Conservation (phyloP, 2,329 filamentous ascomycete genomes). For the Rhinocladiella similis region DNA sequence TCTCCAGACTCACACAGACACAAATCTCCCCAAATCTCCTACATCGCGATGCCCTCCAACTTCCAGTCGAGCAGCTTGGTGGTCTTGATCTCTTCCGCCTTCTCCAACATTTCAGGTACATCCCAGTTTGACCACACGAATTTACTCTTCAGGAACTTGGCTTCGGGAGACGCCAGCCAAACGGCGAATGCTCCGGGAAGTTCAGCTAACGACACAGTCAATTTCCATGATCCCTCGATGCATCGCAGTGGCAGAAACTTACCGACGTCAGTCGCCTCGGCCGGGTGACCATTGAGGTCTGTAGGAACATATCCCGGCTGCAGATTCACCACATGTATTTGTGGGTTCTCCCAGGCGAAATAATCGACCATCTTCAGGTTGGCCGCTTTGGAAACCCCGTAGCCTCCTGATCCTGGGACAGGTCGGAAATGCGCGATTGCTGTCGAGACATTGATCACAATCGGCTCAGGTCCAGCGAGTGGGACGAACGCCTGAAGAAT, state of each 20-base stretch:
- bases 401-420: conserved; percentile 26
- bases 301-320: conserved; percentile 41
- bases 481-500: conserved; percentile 15
- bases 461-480: conserved; percentile 1
- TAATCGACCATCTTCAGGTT: conserved; percentile 44
- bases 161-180: conserved; percentile 49
- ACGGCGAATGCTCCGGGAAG: conserved; percentile 46
- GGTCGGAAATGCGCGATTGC: conserved; percentile 4
- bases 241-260: not conserved
- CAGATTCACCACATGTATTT: conserved; percentile 41
- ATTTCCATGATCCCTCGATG: not conserved
- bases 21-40: not conserved
- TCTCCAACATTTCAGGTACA: conserved; percentile 49
- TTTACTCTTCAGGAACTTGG: conserved; percentile 48
- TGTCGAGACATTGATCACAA: conserved; percentile 13
- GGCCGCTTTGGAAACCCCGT: conserved; percentile 45
- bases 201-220: not conserved
- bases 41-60: not conserved
- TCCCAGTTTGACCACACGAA: conserved; percentile 55
- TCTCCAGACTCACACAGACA: too few species aligned
- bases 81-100: conserved; percentile 36
- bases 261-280: not conserved
- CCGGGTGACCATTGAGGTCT: conserved; percentile 14
- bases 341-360: conserved; percentile 42
- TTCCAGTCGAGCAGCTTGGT: not conserved